Base-by-base conservation (phyloP, 1,139 yeast species). In the Blastobotrys malaysiensis region DNA sequence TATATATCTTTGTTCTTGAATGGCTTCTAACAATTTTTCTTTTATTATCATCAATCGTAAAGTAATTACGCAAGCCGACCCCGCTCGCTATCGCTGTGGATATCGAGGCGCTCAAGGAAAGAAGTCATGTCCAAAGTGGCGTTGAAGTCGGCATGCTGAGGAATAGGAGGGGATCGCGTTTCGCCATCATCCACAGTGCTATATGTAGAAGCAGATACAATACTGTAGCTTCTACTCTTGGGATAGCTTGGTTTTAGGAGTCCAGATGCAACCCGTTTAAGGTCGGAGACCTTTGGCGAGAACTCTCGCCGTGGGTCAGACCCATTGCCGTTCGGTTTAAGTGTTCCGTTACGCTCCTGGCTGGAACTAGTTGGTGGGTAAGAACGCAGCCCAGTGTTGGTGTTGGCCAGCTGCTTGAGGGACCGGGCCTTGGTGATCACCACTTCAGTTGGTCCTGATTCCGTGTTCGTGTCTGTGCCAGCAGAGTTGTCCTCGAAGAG, bases 241-340 rank as follows among this genome's bases (percentile, higher is more conserved):
- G 39, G 16, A 7, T 13, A 31, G 39, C 39, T 31, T n/a, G 50
- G 46, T 56, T 50, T 52, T n/a, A 54, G 31, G 27, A 48, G 50
- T 7, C 65, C 67, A 14, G 63, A 55, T 1, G 64, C 66, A 1
- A 63, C 64, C 16, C 61, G 55, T 51, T 62, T 62, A 27, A 65
- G 56, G 43, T 65, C 68, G 13, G 52, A 46, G 7, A 65, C 64
- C n/a, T 57, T 53, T 9, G 68, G 68, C 22, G 56, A 51, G 43
- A 49, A 54, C 20, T 53, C 56, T 19, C 52, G 51, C 20, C 43
- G 16, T 7, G 44, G n/a, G 18, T 31, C 18, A 11, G 31, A 43
- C 9, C 51, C 50, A 31, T 31, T 46, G 43, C 36, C 44, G 16
- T 27, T 20, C 13, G 24, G 43, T 13, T 20, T 24, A 19, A 46